Percentiles rank a stretch among this genome's conserved stretches.
phyloP scores from a whole-genome alignment of 495 filamentous ascomycete species.

The Aspergillus funiculosus region DNA sequence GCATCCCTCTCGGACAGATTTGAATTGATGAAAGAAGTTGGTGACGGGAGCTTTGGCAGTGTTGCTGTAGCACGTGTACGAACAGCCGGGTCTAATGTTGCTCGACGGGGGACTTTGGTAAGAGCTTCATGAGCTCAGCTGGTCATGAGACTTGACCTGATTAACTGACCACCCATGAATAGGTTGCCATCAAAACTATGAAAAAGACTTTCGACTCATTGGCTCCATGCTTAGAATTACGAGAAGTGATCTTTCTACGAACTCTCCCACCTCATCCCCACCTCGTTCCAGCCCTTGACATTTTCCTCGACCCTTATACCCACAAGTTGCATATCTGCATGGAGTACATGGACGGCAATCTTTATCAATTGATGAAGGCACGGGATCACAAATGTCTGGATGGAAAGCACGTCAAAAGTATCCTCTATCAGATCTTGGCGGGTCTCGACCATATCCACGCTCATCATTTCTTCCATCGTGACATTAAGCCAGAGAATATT shows the following conservation, averaged over 20 bases:
- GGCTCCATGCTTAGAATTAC: conserved; percentile 78
- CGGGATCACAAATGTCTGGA: conserved; percentile 92
- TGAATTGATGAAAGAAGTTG: conserved; percentile 95
- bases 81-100: conserved; percentile 80
- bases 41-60: conserved; percentile 97
- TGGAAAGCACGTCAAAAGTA: conserved; percentile 89
- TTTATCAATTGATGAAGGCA: conserved; percentile 98
- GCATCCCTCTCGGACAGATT: conserved; percentile 75
- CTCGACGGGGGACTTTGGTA: conserved; percentile 90
- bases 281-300: conserved; percentile 94
- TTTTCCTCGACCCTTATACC: conserved; percentile 93
- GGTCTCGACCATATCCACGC: conserved; percentile 97
- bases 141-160: not conserved
- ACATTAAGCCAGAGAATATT: conserved; percentile 99
- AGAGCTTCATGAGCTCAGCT: too few species aligned
- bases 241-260: conserved; percentile 93
- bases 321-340: conserved; percentile 97
- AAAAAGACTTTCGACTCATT: conserved; percentile 98
- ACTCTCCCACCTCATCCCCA: conserved; percentile 83
- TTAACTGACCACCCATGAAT: conserved; percentile 19
- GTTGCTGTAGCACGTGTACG: conserved; percentile 88
- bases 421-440: conserved; percentile 92
- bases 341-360: conserved; percentile 99
- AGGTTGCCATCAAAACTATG: conserved; percentile 99
- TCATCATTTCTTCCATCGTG: conserved; percentile 96